Evolutionary conservation across 202 grass and related monocot genomes (phyloP), one percentile per base, ranked within the genome.

Genomic region (Thinopyrum obtusiflorum): DNA sequence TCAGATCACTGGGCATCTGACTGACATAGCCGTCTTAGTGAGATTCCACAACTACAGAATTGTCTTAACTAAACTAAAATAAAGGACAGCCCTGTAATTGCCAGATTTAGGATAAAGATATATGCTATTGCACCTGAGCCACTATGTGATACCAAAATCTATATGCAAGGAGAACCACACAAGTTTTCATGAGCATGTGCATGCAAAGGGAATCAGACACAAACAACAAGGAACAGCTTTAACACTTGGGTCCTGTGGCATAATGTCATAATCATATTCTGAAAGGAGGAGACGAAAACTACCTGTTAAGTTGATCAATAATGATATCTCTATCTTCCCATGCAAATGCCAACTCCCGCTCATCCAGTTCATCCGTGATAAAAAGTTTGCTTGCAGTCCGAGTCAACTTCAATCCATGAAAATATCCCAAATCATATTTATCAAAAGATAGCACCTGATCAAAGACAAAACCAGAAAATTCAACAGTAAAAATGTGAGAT

Each of bases 291-390:
- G 28, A 14, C 11, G 33, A 21, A 86, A 51, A 33, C 28, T 65
- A 91, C 89, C 89, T 88, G 59, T 44, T 88, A 78, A 88, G 71
- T 57, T 91, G 89, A 73, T 91, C 89, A 71, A 88, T 73, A 33
- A 91, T 88, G 29, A 53, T 80, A 57, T 92, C 90, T 86, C 85
- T 92, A 62, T 86, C 90, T 83, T 92, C 90, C 75, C 87, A 86
- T 18, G 81, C 89, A 94, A 94, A 91, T 37, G 31, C 81, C 68
- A 91, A 87, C 67, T 91, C 89, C 33, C 14, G 68, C 20, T 94
- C 92, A 80, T 87, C 87, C 33, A 89, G 71, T 79, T 87, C 87
- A 85, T 89, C 92, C 78, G 85, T 82, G 37, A 89, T 80, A 82
- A 82, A 87, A 86, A 80, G 87, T 79, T 88, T 91, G 78, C 89